Evolutionary conservation across 129 eudicot genomes (phyloP), one percentile per base, ranked within the genome.

Genomic region (Solidago caesia): DNA sequence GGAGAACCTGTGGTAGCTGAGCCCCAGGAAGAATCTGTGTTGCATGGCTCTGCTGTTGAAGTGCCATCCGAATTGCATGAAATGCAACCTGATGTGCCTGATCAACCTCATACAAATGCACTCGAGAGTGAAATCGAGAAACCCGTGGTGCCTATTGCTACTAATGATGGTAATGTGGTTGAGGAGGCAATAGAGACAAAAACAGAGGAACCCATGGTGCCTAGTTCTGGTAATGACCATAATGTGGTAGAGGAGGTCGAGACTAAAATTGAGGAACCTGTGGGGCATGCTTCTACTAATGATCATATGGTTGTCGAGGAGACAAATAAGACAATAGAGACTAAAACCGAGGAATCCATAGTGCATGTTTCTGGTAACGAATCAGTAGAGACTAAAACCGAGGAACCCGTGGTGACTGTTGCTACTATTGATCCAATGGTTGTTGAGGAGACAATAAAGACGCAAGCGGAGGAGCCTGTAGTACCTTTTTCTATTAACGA

Each of bases 391-490:
- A 46, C 60, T 27, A 56, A 56, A 27, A 13, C 60, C 1, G 63
- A 67, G 25, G 73, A 67, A 27, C 41, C 82, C 9, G 77, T 42
- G 79, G 66, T 51, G 39, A 21, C 25, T 74, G 71, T 33, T 71
- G 53, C 51, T 39, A 15, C 39, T 33, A 33, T 33, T 33, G 39
- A 33, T 33, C 39, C 39, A 33, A 33, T 33, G 39, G 39, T 33
- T 33, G 39, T 33, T 33, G 39, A 33, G 39, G 39, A 33, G 39
- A 1, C 39, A 33, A 33, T 33, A 33, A 33, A 33, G 39, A 33
- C 39, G 39, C 39, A 33, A 33, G 39, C 39, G 39, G 39, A 3
- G 39, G 39, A 33, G 39, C 39, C 39, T 33, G 39, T 33, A 33
- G 39, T 33, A 33, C 39, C 39, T 33, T 2, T 33, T 33, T 33